Percentiles rank a stretch among this genome's conserved stretches.
Conservation (phyloP, 2,329 filamentous ascomycete genomes). For the Aspergillus fructus region DNA sequence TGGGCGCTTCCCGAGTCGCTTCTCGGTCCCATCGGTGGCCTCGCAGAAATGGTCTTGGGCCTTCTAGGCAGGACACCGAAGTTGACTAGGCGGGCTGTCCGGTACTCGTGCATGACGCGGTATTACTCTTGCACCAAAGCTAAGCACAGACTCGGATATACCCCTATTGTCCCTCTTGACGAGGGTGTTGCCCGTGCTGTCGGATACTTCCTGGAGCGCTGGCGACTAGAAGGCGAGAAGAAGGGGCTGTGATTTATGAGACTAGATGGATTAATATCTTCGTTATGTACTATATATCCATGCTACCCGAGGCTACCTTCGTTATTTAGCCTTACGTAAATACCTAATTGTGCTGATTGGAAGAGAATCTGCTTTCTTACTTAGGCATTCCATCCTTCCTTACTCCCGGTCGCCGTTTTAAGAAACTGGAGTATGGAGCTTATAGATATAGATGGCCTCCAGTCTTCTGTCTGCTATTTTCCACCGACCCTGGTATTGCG, state of each 20-base stretch:
- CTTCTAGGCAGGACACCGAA: constrained; percentile 48
- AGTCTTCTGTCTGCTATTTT: neutral
- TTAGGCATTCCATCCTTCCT: neutral
- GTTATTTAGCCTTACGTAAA: neutral
- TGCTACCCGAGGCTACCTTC: neutral
- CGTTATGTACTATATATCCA: neutral
- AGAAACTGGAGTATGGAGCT: neutral
- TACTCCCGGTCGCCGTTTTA: too few species aligned
- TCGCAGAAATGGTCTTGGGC: constrained; percentile 44
- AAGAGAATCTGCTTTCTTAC: neutral
- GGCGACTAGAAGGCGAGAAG: constrained; percentile 36
- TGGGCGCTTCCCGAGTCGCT: constrained; percentile 43
- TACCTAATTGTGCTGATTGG: neutral
- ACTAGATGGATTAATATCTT: neutral
- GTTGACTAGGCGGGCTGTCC: constrained; percentile 44
- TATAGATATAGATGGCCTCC: neutral
- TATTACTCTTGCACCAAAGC: constrained; percentile 50
- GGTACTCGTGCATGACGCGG: constrained; percentile 50
- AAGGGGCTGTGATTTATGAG: constrained; percentile 37
- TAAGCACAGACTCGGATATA: constrained; percentile 46
- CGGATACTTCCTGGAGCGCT: constrained; percentile 38
- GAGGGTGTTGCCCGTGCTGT: constrained; percentile 50
- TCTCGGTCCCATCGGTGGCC: constrained; percentile 40
- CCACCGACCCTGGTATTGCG: too few species aligned
- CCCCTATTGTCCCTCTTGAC: constrained; percentile 44